phyloP scores from a whole-genome alignment of 371 early-diverging fungal species.

The Haplosporangium sp. region DNA sequence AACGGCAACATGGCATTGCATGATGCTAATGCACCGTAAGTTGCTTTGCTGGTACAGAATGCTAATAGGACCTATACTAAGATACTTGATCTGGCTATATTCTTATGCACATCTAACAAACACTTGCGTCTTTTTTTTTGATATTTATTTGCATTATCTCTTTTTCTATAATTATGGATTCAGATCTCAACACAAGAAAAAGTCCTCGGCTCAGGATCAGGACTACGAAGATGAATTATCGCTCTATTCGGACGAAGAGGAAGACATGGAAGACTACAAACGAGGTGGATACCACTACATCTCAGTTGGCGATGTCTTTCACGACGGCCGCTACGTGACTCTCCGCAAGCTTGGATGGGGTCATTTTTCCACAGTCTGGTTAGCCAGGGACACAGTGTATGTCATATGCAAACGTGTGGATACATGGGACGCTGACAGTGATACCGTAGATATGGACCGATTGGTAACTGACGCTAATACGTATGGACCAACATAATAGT shows the following conservation, averaged over 20 bases:
- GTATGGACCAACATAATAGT: constrained; percentile 38
- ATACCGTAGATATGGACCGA: no score
- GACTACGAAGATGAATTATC: constrained; percentile 45
- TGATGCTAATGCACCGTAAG: constrained; percentile 18
- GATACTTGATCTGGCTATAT: neutral
- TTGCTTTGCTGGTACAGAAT: neutral
- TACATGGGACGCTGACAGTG: neutral
- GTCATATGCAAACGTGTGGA: constrained; percentile 12
- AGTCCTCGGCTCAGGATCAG: constrained; percentile 13
- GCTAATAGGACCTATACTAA: no score
- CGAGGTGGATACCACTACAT: constrained; percentile 96
- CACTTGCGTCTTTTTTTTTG: no score
- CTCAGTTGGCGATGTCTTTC: constrained; percentile 84
- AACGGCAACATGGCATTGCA: constrained; percentile 19
- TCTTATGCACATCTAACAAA: constrained; percentile 1
- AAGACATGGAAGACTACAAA: constrained; percentile 91
- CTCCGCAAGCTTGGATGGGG: constrained; percentile 98
- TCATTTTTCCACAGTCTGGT: constrained; percentile 98
- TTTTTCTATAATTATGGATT: neutral
- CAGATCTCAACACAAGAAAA: constrained; percentile 24
- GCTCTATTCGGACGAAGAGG: constrained; percentile 72
- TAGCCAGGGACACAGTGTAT: constrained; percentile 83
- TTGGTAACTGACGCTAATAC: no score
- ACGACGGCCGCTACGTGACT: constrained; percentile 82
- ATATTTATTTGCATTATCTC: neutral